Percentiles rank a stretch among this genome's conserved stretches.
Evolutionary conservation across 2,329 filamentous ascomycete species (phyloP).

Genomic region (Paraconiothyrium sp.): DNA sequence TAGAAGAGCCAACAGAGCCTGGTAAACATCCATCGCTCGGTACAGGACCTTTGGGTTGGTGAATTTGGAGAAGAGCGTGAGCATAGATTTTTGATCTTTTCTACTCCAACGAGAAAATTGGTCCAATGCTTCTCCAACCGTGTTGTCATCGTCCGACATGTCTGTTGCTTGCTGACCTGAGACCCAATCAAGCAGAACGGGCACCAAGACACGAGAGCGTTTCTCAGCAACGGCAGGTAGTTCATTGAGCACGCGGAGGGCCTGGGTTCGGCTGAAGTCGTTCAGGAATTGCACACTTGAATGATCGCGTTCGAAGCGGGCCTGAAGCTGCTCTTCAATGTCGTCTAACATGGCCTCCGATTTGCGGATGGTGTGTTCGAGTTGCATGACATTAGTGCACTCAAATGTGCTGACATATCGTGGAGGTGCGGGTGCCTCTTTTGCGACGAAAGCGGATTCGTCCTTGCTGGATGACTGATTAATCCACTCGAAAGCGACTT

Average conservation of each 20-base stretch:
- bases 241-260: conserved; percentile 78
- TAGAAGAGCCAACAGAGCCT: conserved; percentile 77
- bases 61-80: conserved; percentile 85
- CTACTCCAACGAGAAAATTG: conserved; percentile 67
- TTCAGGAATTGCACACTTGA: conserved; percentile 61
- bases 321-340: conserved; percentile 64
- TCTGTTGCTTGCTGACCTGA: conserved; percentile 26
- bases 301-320: conserved; percentile 73
- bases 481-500: conserved; percentile 82
- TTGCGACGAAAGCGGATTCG: conserved; percentile 14
- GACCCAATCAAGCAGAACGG: conserved; percentile 84
- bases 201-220: conserved; percentile 83
- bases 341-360: conserved; percentile 29
- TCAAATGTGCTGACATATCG: conserved; percentile 76
- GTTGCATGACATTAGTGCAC: conserved; percentile 74
- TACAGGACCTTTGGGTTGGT: conserved; percentile 86
- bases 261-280: conserved; percentile 74
- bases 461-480: conserved; percentile 25
- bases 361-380: conserved; percentile 52
- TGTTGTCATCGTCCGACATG: conserved; percentile 27
- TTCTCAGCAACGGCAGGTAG: conserved; percentile 84
- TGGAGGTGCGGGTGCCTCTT: conserved; percentile 26
- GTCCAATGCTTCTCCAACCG: conserved; percentile 21
- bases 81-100: conserved; percentile 83
- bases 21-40: conserved; percentile 77